These are phyloP conservation scores for Taphrina flavorubra DNA, from an alignment of 1,139 yeast species.

Conservation along the genomic window DNA sequence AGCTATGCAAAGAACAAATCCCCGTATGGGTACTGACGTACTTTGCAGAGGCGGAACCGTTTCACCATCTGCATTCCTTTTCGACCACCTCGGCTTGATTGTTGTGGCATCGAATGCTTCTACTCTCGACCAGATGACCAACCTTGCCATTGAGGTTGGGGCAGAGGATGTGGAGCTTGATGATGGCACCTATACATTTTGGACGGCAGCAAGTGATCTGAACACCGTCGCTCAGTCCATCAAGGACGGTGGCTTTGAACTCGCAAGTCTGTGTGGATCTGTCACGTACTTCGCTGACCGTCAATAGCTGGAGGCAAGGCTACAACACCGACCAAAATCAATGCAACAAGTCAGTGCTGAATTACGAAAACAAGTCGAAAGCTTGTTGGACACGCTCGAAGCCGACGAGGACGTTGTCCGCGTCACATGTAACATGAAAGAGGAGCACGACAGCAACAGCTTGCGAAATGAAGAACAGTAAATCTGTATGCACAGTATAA, in stretches of 20 bases:
- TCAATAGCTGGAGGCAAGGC: slow-evolving; percentile 59
- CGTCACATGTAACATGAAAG: slow-evolving; percentile 16
- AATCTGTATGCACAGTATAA: slow-evolving; percentile 6
- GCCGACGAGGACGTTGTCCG: slow-evolving; percentile 32
- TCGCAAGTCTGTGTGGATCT: slow-evolving; percentile 73
- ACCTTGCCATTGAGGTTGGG: slow-evolving; percentile 75
- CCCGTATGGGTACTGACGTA: not conserved
- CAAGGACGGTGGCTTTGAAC: slow-evolving; percentile 61
- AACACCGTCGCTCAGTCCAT: slow-evolving; percentile 66
- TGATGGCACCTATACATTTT: slow-evolving; percentile 56
- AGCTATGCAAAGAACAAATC: not conserved
- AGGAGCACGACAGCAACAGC: slow-evolving; percentile 7
- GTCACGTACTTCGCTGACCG: slow-evolving; percentile 68
- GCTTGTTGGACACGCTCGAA: slow-evolving; percentile 28
- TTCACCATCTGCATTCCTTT: slow-evolving; percentile 78
- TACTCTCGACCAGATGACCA: slow-evolving; percentile 68
- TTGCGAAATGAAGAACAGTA: not conserved
- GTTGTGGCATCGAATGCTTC: slow-evolving; percentile 29
- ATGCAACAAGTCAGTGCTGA: slow-evolving; percentile 4
- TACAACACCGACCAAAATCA: slow-evolving; percentile 54
- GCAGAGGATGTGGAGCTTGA: slow-evolving; percentile 68
- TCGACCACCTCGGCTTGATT: slow-evolving; percentile 73
- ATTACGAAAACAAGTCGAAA: slow-evolving; percentile 10
- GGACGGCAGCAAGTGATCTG: slow-evolving; percentile 68
- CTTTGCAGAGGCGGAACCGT: slow-evolving; percentile 58